Conservation (phyloP, 192 early-diverging fungal species). For the Physocladia obscura region DNA sequence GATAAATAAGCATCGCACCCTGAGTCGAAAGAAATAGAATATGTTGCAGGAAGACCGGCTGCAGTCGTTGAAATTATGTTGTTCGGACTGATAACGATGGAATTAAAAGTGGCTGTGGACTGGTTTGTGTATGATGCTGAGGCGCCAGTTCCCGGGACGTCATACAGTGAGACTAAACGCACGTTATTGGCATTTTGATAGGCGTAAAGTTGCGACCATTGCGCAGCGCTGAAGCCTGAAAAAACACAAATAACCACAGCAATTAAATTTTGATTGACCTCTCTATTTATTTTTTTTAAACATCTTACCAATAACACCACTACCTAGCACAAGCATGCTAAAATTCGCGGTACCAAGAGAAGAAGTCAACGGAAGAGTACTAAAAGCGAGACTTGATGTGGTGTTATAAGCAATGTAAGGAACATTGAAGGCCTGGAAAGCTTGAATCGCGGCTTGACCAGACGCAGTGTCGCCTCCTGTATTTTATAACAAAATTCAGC, state of each 20-base stretch:
- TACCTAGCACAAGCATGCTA: neutral
- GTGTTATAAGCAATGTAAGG: neutral
- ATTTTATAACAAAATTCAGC: neutral
- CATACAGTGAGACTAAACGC: conserved; percentile 15
- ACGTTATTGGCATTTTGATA: conserved; percentile 16
- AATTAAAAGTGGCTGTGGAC: neutral
- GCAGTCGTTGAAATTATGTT: neutral
- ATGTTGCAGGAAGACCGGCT: neutral
- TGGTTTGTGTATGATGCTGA: neutral
- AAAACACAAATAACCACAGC: neutral
- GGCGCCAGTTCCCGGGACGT: neutral
- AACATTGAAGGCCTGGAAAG: neutral
- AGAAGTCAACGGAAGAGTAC: neutral
- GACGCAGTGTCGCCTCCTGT: neutral
- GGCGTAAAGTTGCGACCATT: conserved; percentile 11
- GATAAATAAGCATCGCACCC: neutral
- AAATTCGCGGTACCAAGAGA: neutral
- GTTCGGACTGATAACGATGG: neutral
- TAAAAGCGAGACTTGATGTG: neutral
- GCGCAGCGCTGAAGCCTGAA: conserved; percentile 4
- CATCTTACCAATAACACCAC: neutral
- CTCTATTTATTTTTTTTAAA: neutral
- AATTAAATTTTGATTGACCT: no score
- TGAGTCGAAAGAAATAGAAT: neutral
- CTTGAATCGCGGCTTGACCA: neutral